Percentiles rank a stretch among this genome's conserved stretches.
Conservation (phyloP, 345 rosid species). For the Eucalyptus erythrocorys region DNA sequence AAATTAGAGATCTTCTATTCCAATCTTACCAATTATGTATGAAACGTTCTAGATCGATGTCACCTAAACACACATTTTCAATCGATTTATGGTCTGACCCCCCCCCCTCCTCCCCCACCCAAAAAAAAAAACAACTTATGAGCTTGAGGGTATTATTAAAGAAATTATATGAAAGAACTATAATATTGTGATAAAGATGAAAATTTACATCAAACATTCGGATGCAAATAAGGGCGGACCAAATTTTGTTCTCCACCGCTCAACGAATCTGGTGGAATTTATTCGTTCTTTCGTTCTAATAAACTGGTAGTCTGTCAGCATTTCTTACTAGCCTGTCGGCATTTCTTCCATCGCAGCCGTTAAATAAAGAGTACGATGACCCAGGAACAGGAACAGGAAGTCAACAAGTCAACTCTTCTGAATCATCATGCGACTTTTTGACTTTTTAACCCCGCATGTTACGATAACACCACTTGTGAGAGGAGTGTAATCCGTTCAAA, state of each 20-base stretch:
- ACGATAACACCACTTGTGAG: no score
- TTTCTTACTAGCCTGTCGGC: neutral
- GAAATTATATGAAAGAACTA: neutral
- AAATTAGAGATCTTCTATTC: neutral
- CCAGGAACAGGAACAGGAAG: neutral
- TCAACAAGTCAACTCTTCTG: neutral
- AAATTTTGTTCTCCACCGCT: neutral
- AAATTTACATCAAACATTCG: neutral
- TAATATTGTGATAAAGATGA: neutral
- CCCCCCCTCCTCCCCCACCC: no score
- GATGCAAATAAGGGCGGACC: no score
- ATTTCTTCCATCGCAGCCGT: neutral
- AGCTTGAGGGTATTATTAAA: neutral
- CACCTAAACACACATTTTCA: no score
- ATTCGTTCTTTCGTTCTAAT: neutral
- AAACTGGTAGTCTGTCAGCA: neutral
- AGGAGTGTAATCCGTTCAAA: no score
- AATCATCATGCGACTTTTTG: no score
- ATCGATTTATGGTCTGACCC: neutral
- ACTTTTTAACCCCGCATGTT: no score
- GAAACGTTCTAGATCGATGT: neutral
- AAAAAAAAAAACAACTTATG: fast-evolving
- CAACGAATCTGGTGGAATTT: neutral
- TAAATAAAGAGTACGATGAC: neutral
- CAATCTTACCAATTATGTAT: neutral